phyloP scores from a whole-genome alignment of 2,329 filamentous ascomycete species.

The Coniella lustricola region DNA sequence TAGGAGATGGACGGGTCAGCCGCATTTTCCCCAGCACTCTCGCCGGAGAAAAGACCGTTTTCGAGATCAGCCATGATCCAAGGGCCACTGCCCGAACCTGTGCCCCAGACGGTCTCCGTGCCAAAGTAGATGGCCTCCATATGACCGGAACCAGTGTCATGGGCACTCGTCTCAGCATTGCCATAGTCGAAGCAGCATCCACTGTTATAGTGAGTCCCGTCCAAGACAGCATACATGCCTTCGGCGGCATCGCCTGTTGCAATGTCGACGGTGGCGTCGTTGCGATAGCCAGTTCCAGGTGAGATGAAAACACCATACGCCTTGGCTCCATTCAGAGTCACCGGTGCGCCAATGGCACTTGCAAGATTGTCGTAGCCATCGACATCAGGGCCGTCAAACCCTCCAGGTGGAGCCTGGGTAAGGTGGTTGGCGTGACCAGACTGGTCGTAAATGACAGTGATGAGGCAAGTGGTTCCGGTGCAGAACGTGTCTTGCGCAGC shows the following conservation, averaged over 20 bases:
- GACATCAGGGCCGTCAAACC: slow-evolving; percentile 46
- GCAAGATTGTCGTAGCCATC: slow-evolving; percentile 55
- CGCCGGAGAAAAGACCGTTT: slow-evolving; percentile 57
- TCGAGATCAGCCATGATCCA: slow-evolving; percentile 67
- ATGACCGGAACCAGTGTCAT: slow-evolving; percentile 53
- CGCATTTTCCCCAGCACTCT: slow-evolving; percentile 36
- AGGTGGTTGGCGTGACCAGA: slow-evolving; percentile 56
- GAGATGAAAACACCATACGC: slow-evolving; percentile 58
- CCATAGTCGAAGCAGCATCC: slow-evolving; percentile 53
- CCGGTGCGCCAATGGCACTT: slow-evolving; percentile 51
- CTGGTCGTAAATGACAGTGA: slow-evolving; percentile 60
- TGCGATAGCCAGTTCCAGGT: slow-evolving; percentile 57
- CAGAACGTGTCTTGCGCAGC: slow-evolving; percentile 56
- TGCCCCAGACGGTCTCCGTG: slow-evolving; percentile 45
- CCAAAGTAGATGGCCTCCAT: slow-evolving; percentile 67
- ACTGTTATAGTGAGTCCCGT: slow-evolving; percentile 53
- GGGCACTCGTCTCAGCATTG: slow-evolving; percentile 45
- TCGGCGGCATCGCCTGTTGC: slow-evolving; percentile 49
- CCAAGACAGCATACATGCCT: slow-evolving; percentile 54
- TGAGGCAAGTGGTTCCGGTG: slow-evolving; percentile 52
- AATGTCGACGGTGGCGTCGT: slow-evolving; percentile 43
- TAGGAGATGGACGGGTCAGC: slow-evolving; percentile 43
- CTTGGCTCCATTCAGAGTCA: slow-evolving; percentile 52
- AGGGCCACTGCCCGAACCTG: slow-evolving; percentile 50
- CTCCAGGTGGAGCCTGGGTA: slow-evolving; percentile 53